phyloP scores from a whole-genome alignment of 73 alveolate species.

The Halteria grandinella region DNA sequence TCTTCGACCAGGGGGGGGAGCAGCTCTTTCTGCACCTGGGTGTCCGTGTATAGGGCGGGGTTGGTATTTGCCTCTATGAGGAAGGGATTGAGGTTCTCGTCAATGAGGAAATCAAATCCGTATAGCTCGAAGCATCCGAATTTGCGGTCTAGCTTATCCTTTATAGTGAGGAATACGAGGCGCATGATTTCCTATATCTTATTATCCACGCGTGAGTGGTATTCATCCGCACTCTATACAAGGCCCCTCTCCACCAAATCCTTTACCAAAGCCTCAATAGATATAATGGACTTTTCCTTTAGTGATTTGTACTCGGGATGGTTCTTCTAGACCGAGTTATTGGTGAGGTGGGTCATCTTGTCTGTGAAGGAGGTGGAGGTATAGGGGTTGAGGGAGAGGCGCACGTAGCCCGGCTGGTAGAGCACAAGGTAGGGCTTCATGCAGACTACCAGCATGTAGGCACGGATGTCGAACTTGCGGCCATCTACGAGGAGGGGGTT shows the following conservation, averaged over 20 bases:
- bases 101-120: conserved; percentile 85
- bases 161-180: conserved; percentile 46
- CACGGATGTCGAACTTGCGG: conserved; percentile 90
- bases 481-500: conserved; percentile 83
- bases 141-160: conserved; percentile 54
- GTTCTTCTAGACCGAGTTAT: conserved; percentile 71
- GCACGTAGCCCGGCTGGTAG: conserved; percentile 71
- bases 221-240: conserved; percentile 27
- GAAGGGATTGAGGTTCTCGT: conserved; percentile 73
- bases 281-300: conserved; percentile 55
- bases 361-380: conserved; percentile 59
- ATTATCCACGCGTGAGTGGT: conserved; percentile 19
- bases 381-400: conserved; percentile 70
- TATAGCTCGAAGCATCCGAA: conserved; percentile 80
- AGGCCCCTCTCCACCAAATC: conserved; percentile 18
- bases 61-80: conserved; percentile 83
- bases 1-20: conserved; percentile 49
- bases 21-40: conserved; percentile 35
- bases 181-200: conserved; percentile 60
- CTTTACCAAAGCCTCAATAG: conserved; percentile 1
- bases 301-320: conserved; percentile 70
- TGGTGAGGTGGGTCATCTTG: conserved; percentile 75
- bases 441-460: conserved; percentile 80
- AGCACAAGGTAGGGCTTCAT: conserved; percentile 78
- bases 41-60: conserved; percentile 79